Evolutionary conservation across 2,329 filamentous ascomycete genomes (phyloP).

Genomic region (Epichloe aotearoae): DNA sequence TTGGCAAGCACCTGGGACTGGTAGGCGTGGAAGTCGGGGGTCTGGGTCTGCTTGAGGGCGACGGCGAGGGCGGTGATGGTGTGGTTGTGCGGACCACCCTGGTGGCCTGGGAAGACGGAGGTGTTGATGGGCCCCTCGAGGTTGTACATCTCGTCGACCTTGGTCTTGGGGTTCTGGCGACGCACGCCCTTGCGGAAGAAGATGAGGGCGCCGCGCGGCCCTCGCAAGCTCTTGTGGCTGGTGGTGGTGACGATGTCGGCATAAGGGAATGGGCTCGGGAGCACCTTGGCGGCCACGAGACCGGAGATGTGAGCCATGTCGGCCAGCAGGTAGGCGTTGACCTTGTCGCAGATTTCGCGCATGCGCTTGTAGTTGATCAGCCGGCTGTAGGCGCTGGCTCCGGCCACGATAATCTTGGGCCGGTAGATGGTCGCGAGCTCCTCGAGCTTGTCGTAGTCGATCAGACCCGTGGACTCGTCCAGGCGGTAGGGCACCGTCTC

Average conservation of each 20-base stretch:
- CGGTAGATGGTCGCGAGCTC: slow-evolving; percentile 79
- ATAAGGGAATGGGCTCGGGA: slow-evolving; percentile 77
- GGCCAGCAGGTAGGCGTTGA: slow-evolving; percentile 81
- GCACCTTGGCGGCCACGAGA: slow-evolving; percentile 79
- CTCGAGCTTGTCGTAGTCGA: slow-evolving; percentile 89
- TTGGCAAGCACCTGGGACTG: slow-evolving; percentile 85
- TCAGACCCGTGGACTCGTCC: slow-evolving; percentile 78
- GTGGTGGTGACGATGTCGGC: slow-evolving; percentile 96
- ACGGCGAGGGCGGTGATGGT: slow-evolving; percentile 94
- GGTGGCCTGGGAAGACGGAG: slow-evolving; percentile 95
- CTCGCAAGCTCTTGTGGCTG: slow-evolving; percentile 92
- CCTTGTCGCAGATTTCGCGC: slow-evolving; percentile 80
- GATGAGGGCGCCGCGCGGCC: slow-evolving; percentile 92
- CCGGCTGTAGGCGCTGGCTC: slow-evolving; percentile 90
- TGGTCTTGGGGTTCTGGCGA: slow-evolving; percentile 70
- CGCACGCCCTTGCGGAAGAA: slow-evolving; percentile 93
- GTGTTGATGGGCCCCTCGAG: slow-evolving; percentile 89
- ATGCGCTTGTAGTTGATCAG: slow-evolving; percentile 92
- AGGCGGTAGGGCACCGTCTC: slow-evolving; percentile 93
- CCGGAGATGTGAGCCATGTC: slow-evolving; percentile 98
- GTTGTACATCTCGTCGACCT: slow-evolving; percentile 75
- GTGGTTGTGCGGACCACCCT: slow-evolving; percentile 97
- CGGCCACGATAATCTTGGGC: slow-evolving; percentile 90
- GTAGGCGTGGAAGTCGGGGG: slow-evolving; percentile 82
- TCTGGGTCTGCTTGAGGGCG: slow-evolving; percentile 84